phyloP scores from a whole-genome alignment of 257 asterid genomes.

The Plectranthus barbatus region DNA sequence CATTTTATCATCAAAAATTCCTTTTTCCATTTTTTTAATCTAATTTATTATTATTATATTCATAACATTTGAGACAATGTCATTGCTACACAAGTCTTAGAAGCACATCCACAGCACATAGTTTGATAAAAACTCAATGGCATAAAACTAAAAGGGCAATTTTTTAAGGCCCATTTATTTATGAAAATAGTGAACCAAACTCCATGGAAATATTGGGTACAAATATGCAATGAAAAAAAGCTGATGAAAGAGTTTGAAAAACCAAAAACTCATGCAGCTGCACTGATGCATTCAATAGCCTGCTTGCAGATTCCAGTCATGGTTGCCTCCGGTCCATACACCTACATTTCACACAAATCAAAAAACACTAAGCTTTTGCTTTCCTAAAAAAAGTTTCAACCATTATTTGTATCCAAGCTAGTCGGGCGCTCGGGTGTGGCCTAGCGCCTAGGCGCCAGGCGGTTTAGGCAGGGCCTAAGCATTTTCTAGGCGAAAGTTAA shows the following conservation, averaged over 20 bases:
- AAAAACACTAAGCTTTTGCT: not conserved
- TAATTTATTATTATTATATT: too few species aligned
- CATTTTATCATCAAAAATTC: too few species aligned
- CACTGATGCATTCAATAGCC: conserved; percentile 91
- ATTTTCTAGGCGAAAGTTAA: too few species aligned
- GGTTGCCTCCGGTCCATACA: conserved; percentile 94
- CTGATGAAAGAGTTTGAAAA: not conserved
- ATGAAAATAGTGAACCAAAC: conserved; percentile 8
- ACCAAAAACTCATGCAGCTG: conserved; percentile 87
- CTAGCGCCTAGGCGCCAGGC: too few species aligned
- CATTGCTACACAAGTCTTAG: too few species aligned
- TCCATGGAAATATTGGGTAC: conserved; percentile 12
- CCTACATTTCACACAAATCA: conserved; percentile 31
- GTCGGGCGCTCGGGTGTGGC: too few species aligned
- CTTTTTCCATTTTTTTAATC: too few species aligned
- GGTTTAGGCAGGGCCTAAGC: too few species aligned
- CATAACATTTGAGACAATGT: too few species aligned
- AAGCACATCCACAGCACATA: too few species aligned
- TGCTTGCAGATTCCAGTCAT: conserved; percentile 97
- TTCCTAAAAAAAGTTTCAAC: not conserved
- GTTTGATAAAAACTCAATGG: not conserved
- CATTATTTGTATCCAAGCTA: not conserved
- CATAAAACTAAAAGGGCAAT: not conserved
- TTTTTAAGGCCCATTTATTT: conserved; percentile 8
- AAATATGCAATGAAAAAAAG: not conserved